Percentiles rank a stretch among this genome's conserved stretches.
phyloP scores from a whole-genome alignment of 495 filamentous ascomycete species.

The Penicillium daleae region DNA sequence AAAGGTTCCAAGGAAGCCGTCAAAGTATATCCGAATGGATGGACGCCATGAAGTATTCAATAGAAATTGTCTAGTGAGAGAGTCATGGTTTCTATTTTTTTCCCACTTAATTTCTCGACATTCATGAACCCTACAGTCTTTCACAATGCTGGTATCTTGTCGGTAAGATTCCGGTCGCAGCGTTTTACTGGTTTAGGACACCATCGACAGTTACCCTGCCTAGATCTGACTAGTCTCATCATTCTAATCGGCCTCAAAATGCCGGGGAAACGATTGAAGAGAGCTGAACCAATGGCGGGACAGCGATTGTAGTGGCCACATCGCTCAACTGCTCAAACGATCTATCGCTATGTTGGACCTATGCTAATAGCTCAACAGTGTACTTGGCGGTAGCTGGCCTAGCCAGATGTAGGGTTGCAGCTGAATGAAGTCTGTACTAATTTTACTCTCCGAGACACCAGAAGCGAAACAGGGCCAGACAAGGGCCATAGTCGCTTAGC shows the following conservation, averaged over 20 bases:
- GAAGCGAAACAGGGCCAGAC: background rate
- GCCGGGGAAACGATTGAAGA: background rate
- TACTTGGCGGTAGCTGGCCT: background rate
- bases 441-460: background rate
- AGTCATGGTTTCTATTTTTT: background rate
- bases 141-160: background rate
- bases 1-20: no score
- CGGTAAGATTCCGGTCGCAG: background rate
- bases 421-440: background rate
- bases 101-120: no score
- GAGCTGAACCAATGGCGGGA: background rate
- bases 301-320: background rate
- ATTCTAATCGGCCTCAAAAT: background rate
- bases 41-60: background rate
- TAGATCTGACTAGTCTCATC: background rate
- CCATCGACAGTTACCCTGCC: background rate
- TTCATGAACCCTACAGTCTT: background rate
- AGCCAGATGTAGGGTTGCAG: background rate
- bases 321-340: background rate
- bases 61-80: background rate
- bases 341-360: background rate
- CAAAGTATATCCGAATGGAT: no score
- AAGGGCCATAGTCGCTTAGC: background rate
- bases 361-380: background rate
- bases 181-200: background rate